Base-by-base conservation (phyloP, 768 basidiomycete species). In the Rhizopogon rudus region DNA sequence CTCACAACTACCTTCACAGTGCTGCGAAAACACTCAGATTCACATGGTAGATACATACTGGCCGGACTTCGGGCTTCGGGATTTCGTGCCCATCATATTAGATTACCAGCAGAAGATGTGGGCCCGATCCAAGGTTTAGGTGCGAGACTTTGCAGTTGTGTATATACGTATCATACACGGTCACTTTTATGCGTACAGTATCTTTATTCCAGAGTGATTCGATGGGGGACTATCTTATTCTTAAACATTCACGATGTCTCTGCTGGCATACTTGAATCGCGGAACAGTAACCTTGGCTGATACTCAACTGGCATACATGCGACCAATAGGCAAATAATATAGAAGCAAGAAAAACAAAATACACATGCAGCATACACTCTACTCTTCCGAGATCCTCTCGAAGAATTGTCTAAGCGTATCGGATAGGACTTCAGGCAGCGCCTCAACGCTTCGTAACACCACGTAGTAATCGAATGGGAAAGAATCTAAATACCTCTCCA, bases 381-480 rank as follows among this genome's bases (percentile, higher is more conserved):
- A 85, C 62, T 85, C 81, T 61, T 89, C 91, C 8, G 88, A 86
- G 52, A 91, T 80, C 53, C 87, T 79, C 68, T 93, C 90, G 60
- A 93, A 93, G 67, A 93, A 99, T 69, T 98, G 94, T 64, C 90
- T 88, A 57, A 99, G 72, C 2, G 93, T 97, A 45, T 85, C 84
- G 20, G 90, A 80, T 60, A 99, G 73, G 12, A 97, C 91, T 53
- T 94, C 90, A 3, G 97, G 96, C 39, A 99, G 73, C 16, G 92
- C 86, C 70, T 96, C 93, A 43, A 96, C 92, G 60, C 88, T 82
- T 56, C 94, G 76, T 50, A 99, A 69, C n/a, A 99, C 86, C 46
- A 98, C 88, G 61, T 93, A 98, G 65, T 95, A 96, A 73, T 98
- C 93, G 73, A 98, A 98, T 0, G 97, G 97, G 81, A 98, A 98